Evolutionary conservation across 2,329 filamentous ascomycete genomes (phyloP), one percentile per base, ranked within the genome.

Genomic region (Colletotrichum nymphaeae): DNA sequence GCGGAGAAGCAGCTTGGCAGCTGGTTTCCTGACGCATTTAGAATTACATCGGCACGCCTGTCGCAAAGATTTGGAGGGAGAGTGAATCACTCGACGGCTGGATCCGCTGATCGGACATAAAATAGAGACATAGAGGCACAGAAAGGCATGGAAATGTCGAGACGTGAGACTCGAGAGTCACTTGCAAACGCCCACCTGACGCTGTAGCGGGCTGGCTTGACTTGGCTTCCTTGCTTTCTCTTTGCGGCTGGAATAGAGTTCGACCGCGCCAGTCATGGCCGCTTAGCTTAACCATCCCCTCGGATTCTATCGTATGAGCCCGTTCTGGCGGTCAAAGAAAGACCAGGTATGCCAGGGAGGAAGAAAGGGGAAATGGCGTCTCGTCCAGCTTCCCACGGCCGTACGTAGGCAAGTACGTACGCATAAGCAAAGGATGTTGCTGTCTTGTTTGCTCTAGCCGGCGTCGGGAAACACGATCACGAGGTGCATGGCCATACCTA

Each of bases 21-120:
- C 11, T 91, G 89, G 89, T 90, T 91, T 59, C 89, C 89, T 0
- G 78, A 82, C 16, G 84, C 83, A 6, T 91, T 90, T 70, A 78
- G 83, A 9, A 80, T 89, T n/a, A 85, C 75, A 6, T 78, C 84
- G 69, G 80, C 86, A 74, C 85, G 89, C 76, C 76, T 89, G 76
- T 63, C 49, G 64, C 32, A 28, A 35, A 59, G 67, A 42, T 72
- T 75, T n/a, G n/a, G 49, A 46, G 62, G 57, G 2, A 68, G 57
- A 12, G 59, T 53, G 14, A 53, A 60, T 12, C 70, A 73, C 46
- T 65, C 60, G 46, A 57, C 55, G 35, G 56, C 60, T 8, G 49
- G 49, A 22, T 16, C 60, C 59, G 56, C 60, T 24, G 59, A 46
- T 16, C 14, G 28, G 59, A 35, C 58, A 24, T 37, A 26, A n/a